These are phyloP conservation scores for Phytophthora cactorum DNA, from an alignment of 352 stramenopile species.

Conservation along the genomic window DNA sequence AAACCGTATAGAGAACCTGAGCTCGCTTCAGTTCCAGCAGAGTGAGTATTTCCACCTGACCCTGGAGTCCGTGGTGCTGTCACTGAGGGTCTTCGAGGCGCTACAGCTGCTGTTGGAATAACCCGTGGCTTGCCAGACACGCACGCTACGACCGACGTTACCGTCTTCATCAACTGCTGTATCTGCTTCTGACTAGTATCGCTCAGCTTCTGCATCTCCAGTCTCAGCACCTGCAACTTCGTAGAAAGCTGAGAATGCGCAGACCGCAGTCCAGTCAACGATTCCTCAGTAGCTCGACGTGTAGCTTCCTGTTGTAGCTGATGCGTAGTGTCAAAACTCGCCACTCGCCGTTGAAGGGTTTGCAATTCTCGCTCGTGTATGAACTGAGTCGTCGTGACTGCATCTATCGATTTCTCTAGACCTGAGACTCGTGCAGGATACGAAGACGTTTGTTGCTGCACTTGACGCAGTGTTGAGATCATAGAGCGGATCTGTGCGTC, in stretches of 20 bases:
- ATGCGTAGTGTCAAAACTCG: conserved; percentile 32
- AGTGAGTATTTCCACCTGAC: conserved; percentile 2
- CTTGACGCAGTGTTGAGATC: conserved; percentile 23
- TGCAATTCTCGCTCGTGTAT: conserved; percentile 27
- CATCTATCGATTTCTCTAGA: conserved; percentile 30
- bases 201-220: conserved; percentile 46
- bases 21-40: too few species aligned
- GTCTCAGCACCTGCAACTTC: background rate
- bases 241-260: too few species aligned
- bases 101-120: conserved; percentile 1
- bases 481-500: conserved; percentile 7
- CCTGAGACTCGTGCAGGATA: conserved; percentile 27
- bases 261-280: too few species aligned
- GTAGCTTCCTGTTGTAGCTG: conserved; percentile 26
- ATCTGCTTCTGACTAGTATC: conserved; percentile 37
- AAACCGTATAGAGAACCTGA: too few species aligned
- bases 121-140: conserved; percentile 7
- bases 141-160: conserved; percentile 7
- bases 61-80: conserved; percentile 9
- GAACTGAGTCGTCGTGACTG: conserved; percentile 15
- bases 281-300: too few species aligned
- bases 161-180: conserved; percentile 38
- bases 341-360: conserved; percentile 31
- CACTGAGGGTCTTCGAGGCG: conserved; percentile 14
- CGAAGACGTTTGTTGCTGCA: conserved; percentile 36